Evolutionary conservation across 768 basidiomycete genomes (phyloP).

Genomic region (Tylopilus cervinicoccineus): DNA sequence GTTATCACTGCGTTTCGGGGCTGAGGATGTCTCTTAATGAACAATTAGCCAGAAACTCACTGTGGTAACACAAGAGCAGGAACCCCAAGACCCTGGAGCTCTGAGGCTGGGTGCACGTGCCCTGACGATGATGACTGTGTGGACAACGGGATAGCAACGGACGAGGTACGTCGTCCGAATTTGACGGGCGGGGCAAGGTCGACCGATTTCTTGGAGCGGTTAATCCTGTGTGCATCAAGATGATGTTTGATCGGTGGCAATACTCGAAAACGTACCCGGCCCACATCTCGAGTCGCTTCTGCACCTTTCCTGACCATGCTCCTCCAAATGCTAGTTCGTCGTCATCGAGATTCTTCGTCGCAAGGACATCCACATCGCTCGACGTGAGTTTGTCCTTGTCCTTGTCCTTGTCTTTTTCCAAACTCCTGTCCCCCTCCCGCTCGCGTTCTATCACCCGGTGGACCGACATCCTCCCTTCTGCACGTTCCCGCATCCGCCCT

Average conservation of each 20-base stretch:
- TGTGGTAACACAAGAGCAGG: conserved; percentile 40
- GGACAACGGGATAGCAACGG: conserved; percentile 30
- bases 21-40: neutral
- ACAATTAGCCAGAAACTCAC: conserved; percentile 22
- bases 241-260: neutral
- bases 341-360: conserved; percentile 23
- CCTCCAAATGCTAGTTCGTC: conserved; percentile 33
- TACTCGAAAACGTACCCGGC: conserved; percentile 35
- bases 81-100: conserved; percentile 26
- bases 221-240: conserved; percentile 26
- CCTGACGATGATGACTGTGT: conserved; percentile 35
- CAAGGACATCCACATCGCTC: conserved; percentile 30
- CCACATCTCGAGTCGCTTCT: conserved; percentile 48
- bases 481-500: conserved; percentile 26
- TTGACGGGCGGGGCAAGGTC: conserved; percentile 26
- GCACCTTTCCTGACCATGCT: conserved; percentile 40
- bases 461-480: conserved; percentile 18
- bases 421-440: conserved; percentile 23
- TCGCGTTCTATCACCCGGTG: conserved; percentile 22
- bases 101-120: conserved; percentile 24
- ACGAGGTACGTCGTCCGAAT: conserved; percentile 20
- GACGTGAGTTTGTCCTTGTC: conserved; percentile 26
- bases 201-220: conserved; percentile 31
- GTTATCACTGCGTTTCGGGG: conserved; percentile 15
- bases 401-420: conserved; percentile 28